Evolutionary conservation across 305 asterid genomes (phyloP).

Genomic region (Caryopteris hybrid): DNA sequence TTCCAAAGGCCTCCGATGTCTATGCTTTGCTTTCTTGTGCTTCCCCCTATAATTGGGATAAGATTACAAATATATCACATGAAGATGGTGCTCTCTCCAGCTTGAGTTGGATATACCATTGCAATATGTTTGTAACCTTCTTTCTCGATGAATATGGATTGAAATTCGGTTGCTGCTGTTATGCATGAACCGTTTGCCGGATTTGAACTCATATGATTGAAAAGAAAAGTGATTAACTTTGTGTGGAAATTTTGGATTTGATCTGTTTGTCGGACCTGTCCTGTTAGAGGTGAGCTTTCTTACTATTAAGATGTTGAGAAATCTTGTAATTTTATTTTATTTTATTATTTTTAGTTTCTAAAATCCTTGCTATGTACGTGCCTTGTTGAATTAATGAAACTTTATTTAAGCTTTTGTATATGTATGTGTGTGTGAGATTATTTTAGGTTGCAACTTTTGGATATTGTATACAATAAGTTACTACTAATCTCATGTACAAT

Average conservation of each 20-base stretch:
- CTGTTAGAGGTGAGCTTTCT: neutral
- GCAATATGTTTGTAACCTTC: neutral
- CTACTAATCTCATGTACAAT: too few species aligned
- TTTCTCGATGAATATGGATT: neutral
- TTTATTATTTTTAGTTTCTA: too few species aligned
- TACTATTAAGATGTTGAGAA: neutral
- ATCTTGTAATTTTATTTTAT: neutral
- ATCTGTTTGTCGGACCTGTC: neutral
- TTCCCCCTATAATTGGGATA: neutral
- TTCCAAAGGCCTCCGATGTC: neutral
- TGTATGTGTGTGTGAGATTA: too few species aligned
- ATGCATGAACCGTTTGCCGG: conserved; percentile 8
- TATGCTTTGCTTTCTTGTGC: conserved; percentile 6
- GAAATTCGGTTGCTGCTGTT: neutral
- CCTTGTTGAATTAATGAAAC: too few species aligned
- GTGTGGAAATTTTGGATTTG: neutral
- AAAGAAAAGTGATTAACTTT: too few species aligned
- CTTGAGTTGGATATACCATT: neutral
- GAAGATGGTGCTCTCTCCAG: conserved; percentile 9
- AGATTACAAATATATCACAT: too few species aligned
- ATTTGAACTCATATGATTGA: too few species aligned
- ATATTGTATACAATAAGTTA: too few species aligned
- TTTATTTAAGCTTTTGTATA: too few species aligned
- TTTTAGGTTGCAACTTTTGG: too few species aligned
- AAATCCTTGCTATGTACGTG: too few species aligned